These are phyloP conservation scores for Epichloe sp. DNA, from an alignment of 2,329 filamentous ascomycete species.

Conservation along the genomic window DNA sequence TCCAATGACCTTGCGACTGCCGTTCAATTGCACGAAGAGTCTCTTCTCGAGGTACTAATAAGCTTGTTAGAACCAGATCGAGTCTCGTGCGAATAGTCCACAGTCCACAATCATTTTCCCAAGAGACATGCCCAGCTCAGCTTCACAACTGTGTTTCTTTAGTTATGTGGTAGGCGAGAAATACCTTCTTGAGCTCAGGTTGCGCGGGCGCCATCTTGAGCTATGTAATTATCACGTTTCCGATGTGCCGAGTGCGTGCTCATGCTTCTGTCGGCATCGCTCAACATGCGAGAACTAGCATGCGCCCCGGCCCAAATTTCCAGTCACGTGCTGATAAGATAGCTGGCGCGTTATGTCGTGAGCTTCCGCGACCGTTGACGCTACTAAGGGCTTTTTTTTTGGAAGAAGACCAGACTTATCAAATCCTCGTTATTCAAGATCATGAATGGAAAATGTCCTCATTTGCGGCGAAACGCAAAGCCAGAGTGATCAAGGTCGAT, in stretches of 20 bases:
- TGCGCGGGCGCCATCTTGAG: slow-evolving; percentile 92
- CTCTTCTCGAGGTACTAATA: slow-evolving; percentile 95
- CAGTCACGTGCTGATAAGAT: slow-evolving; percentile 39
- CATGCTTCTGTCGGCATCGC: slow-evolving; percentile 13
- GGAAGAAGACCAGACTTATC: not conserved
- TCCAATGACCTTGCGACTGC: slow-evolving; percentile 92
- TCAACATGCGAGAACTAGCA: slow-evolving; percentile 10
- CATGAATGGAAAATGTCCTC: slow-evolving; percentile 31
- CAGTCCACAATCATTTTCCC: not conserved
- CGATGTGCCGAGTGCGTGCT: slow-evolving; percentile 9
- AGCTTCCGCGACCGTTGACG: not conserved
- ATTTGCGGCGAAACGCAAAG: slow-evolving; percentile 50
- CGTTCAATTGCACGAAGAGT: slow-evolving; percentile 94
- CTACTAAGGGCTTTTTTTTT: no score
- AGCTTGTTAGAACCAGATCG: slow-evolving; percentile 12
- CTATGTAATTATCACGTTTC: slow-evolving; percentile 8
- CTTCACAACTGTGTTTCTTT: not conserved
- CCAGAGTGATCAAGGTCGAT: slow-evolving; percentile 60
- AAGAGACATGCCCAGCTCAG: not conserved
- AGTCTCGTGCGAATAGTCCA: not conserved
- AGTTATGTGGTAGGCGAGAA: not conserved
- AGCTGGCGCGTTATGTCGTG: slow-evolving; percentile 6
- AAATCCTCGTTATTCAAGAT: not conserved
- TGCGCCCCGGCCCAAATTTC: slow-evolving; percentile 10
- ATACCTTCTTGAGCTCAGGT: slow-evolving; percentile 95